phyloP scores from a whole-genome alignment of 306 rosid genomes.

The Mimosa bimucronata region DNA sequence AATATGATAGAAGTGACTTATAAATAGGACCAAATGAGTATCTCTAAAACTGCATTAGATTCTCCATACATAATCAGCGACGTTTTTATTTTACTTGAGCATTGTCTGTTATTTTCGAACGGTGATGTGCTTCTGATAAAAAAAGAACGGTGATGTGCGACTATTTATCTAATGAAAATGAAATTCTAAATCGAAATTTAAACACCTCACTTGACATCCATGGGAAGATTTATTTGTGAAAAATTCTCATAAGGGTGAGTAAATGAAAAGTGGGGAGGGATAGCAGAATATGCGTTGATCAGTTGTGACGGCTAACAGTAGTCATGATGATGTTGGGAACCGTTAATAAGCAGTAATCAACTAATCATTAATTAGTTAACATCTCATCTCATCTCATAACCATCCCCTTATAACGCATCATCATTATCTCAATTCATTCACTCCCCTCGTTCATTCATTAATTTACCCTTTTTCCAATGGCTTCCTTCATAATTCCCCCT shows the following conservation, averaged over 20 bases:
- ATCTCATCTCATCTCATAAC: not conserved
- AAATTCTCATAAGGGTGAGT: not conserved
- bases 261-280: not conserved
- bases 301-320: constrained; percentile 1
- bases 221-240: not conserved
- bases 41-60: too few species aligned
- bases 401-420: not conserved
- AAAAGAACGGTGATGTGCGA: too few species aligned
- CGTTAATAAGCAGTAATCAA: not conserved
- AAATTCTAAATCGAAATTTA: not conserved
- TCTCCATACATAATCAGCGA: too few species aligned
- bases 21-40: too few species aligned
- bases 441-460: not conserved
- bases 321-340: constrained; percentile 4
- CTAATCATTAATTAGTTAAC: not conserved
- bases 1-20: too few species aligned
- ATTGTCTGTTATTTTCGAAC: too few species aligned
- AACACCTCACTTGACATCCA: not conserved
- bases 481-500: not conserved
- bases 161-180: too few species aligned
- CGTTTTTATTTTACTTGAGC: too few species aligned
- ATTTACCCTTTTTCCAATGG: not conserved
- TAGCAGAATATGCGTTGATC: not conserved
- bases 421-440: not conserved
- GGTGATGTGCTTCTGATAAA: too few species aligned